phyloP scores from a whole-genome alignment of 176 grass and related monocot species.

The Carex scoparia region DNA sequence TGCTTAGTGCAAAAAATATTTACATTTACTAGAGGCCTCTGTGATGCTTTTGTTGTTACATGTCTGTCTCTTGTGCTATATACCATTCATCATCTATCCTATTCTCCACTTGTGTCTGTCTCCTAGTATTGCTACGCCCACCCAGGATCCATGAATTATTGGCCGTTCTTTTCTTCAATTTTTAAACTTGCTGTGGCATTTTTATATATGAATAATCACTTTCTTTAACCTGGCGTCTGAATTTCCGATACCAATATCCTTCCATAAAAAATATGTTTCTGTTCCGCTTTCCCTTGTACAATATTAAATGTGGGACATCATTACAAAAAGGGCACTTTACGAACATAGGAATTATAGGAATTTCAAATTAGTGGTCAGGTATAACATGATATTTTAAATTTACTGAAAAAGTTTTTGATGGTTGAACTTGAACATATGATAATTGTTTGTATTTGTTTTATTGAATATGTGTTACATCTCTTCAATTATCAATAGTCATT shows the following conservation, averaged over 20 bases:
- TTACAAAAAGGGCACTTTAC: not conserved
- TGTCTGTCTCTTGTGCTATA: not conserved
- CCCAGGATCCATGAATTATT: not conserved
- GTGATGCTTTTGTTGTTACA: slow-evolving; percentile 24
- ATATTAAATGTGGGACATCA: too few species aligned
- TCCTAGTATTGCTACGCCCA: not conserved
- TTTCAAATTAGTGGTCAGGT: too few species aligned
- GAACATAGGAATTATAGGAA: not conserved
- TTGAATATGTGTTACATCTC: too few species aligned
- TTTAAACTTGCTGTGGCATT: not conserved
- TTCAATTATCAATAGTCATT: too few species aligned
- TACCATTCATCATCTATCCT: slow-evolving; percentile 1
- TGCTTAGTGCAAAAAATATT: slow-evolving; percentile 10
- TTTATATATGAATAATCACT: not conserved
- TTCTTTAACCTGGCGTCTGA: not conserved
- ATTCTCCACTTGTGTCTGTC: not conserved
- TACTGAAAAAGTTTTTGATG: too few species aligned
- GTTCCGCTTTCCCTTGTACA: not conserved
- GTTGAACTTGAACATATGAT: too few species aligned
- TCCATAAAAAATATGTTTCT: not conserved
- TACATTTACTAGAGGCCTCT: slow-evolving; percentile 5
- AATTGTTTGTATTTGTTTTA: too few species aligned
- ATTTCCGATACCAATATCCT: not conserved
- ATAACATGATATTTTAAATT: too few species aligned
- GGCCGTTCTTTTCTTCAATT: not conserved